Percentiles rank a stretch among this genome's conserved stretches.
Conservation (phyloP, 495 filamentous ascomycete genomes). For the Penicillium atrosanguineum region DNA sequence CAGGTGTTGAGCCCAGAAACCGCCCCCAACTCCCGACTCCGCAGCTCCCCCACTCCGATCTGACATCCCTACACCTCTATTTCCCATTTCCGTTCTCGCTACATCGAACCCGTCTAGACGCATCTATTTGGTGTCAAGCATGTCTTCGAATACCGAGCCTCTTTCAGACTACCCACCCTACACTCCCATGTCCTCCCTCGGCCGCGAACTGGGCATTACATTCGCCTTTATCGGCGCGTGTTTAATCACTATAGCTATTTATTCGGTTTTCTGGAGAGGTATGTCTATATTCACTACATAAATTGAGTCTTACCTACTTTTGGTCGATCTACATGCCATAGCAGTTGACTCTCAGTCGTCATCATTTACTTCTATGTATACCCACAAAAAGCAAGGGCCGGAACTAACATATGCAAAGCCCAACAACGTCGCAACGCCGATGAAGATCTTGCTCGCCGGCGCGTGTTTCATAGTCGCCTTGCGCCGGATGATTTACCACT, state of each 20-base stretch:
- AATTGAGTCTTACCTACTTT: neutral
- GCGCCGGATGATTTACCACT: neutral
- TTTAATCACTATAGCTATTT: constrained; percentile 36
- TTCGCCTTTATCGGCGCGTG: constrained; percentile 41
- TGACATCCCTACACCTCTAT: neutral
- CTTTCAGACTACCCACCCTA: constrained; percentile 23
- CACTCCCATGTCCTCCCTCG: constrained; percentile 30
- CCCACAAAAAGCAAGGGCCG: neutral
- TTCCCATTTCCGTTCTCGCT: neutral
- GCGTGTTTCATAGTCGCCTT: constrained; percentile 25
- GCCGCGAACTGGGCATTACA: constrained; percentile 42
- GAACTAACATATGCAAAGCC: neutral
- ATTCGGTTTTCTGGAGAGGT: constrained; percentile 40
- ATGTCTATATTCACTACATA: constrained; percentile 2
- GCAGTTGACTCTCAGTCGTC: neutral
- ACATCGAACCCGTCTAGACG: neutral
- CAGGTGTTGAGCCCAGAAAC: neutral
- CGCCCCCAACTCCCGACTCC: neutral
- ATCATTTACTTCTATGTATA: neutral
- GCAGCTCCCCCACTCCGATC: neutral
- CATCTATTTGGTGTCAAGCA: neutral
- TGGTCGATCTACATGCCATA: neutral
- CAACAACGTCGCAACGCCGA: constrained; percentile 16
- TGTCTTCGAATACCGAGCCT: neutral
- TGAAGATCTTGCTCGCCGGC: constrained; percentile 35